Evolutionary conservation across 2,329 filamentous ascomycete species (phyloP).

Genomic region (Arthrobotrys pseudoclavata): DNA sequence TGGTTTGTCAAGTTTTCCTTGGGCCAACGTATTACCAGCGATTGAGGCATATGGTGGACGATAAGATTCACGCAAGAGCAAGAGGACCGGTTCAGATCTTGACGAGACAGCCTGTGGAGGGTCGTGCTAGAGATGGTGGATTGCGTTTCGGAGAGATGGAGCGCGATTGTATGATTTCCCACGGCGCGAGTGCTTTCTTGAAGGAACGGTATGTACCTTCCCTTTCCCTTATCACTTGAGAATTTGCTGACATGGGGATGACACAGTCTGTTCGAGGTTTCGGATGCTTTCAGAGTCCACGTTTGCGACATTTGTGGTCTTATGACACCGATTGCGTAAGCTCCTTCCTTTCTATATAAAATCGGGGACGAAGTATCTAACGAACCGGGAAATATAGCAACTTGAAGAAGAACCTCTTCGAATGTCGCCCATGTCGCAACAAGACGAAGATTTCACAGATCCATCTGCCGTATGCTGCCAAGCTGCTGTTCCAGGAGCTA

Average conservation of each 20-base stretch:
- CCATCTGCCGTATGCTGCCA: conserved; percentile 96
- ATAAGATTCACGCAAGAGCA: conserved; percentile 99
- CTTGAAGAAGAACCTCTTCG: conserved; percentile 94
- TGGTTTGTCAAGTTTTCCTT: conserved; percentile 94
- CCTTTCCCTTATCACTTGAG: neutral
- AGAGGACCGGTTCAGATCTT: conserved; percentile 97
- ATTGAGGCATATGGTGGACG: conserved; percentile 98
- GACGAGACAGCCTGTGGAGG: conserved; percentile 96
- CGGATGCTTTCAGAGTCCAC: conserved; percentile 96
- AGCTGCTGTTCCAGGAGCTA: conserved; percentile 97
- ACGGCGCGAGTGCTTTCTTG: conserved; percentile 94
- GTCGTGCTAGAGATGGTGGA: conserved; percentile 97
- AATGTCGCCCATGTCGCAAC: conserved; percentile 98
- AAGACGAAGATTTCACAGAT: conserved; percentile 99
- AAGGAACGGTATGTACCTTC: conserved; percentile 76
- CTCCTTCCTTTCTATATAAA: conserved; percentile 64
- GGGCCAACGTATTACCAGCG: conserved; percentile 99
- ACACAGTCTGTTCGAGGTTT: conserved; percentile 86
- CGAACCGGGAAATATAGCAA: conserved; percentile 72
- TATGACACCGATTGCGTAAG: conserved; percentile 99
- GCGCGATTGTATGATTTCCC: conserved; percentile 99
- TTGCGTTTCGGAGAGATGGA: conserved; percentile 99
- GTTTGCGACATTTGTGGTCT: conserved; percentile 98
- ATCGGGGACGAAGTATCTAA: conserved; percentile 44
- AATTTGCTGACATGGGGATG: neutral